Base-by-base conservation (phyloP, 2,329 filamentous ascomycete genomes). In the Chrysoporthe deuterocubensis region DNA sequence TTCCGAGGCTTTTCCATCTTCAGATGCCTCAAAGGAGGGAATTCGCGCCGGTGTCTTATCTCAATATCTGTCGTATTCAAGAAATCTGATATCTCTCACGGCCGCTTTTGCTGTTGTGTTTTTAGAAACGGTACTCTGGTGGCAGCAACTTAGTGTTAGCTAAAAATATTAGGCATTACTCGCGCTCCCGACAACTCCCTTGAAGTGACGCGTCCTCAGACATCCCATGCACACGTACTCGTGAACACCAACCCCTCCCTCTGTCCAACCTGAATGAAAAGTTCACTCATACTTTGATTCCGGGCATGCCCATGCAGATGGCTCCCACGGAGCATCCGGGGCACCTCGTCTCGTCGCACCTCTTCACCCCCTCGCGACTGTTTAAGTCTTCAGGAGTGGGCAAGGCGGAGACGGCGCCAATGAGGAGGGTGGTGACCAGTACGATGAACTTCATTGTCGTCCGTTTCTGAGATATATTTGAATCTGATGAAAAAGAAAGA, bases 341-440 rank as follows among this genome's bases (percentile, higher is more conserved):
- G 34, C 60, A 62, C 16, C 13, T 8, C n/a, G 32, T 50, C 60
- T 62, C 60, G 8, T 63, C 61, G 21, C 61, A 63, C 2, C 34
- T 37, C 48, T 54, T 63, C 18, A 32, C 11, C 34, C 9, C 14
- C 34, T 16, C 14, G 26, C 42, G 7, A 11, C 21, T 63, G 46
- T 18, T 40, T 8, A 37, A 18, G 18, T 52, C 9, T 18, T 46
- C 26, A 16, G 37, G 18, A 14, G 46, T 43, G 18, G 46, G 61
- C 4, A 42, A 16, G 18, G 44, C 42, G 26, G 48, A 26, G n/a
- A 50, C 54, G 14, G 61, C 40, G 8, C 52, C n/a, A 26, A 58
- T n/a, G 54, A 67, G 60, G 60, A 67, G 34, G n/a, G 60, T 32
- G 43, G 60, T 48, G 59, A 64, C 4, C 26, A 67, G 26, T 16